A percentile compares a stretch with the other conserved stretches of the same genome.
These are phyloP conservation scores for Scutellaria galericulata DNA, from an alignment of 257 asterid genomes.

Conservation along the genomic window DNA sequence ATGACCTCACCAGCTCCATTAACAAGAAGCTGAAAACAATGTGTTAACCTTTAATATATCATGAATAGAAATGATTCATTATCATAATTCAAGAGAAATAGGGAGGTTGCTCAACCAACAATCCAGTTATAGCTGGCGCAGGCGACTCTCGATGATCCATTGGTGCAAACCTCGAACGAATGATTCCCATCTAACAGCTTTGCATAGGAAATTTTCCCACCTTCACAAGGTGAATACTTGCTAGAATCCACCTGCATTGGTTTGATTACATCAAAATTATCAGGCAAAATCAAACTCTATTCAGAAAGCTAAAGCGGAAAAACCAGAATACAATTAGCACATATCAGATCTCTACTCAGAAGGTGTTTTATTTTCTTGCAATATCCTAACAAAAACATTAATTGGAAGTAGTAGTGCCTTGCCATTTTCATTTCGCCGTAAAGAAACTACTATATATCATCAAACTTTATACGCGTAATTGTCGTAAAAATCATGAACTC, in stretches of 20 bases:
- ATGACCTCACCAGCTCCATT: too few relatives aligned
- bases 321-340: neutral
- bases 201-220: conserved; percentile 54
- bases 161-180: conserved; percentile 74
- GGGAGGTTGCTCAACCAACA: conserved; percentile 57
- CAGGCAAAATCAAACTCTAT: too few relatives aligned
- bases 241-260: conserved; percentile 72
- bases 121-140: conserved; percentile 81
- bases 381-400: conserved; percentile 5
- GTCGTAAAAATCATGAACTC: too few relatives aligned
- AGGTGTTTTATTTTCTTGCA: neutral
- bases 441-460: neutral
- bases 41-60: neutral
- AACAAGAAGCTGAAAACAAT: conserved; percentile 66
- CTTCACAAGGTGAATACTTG: conserved; percentile 56
- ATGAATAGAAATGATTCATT: neutral
- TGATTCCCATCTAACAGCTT: conserved; percentile 73
- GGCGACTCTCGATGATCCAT: conserved; percentile 54
- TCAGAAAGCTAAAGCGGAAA: too few relatives aligned
- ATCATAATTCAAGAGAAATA: conserved; percentile 23
- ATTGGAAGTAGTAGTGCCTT: neutral
- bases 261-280: neutral
- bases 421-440: neutral
- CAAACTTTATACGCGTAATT: neutral
- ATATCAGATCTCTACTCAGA: neutral